These are phyloP conservation scores for Lasiosphaeria miniovina DNA, from an alignment of 495 filamentous ascomycete genomes.

Conservation along the genomic window DNA sequence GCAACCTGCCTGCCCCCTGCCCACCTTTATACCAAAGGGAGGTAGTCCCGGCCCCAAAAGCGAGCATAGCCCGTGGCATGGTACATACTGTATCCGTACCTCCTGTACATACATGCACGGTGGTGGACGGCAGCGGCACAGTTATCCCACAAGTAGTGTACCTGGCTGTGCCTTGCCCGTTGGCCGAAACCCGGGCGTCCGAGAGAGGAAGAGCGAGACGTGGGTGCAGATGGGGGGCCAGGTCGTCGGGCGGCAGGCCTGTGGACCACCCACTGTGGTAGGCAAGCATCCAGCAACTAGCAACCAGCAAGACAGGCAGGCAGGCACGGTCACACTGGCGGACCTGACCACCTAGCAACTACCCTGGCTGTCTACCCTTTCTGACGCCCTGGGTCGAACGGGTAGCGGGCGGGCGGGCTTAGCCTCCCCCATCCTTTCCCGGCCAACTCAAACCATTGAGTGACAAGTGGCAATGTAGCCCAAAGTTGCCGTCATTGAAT, in stretches of 20 bases:
- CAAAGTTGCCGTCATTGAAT: conserved; percentile 34
- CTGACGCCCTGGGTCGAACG: conserved; percentile 22
- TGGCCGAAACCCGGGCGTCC: conserved; percentile 20
- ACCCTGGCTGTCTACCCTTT: not conserved
- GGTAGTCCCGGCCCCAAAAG: not conserved
- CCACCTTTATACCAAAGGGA: not conserved
- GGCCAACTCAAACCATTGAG: conserved; percentile 33
- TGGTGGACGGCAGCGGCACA: not conserved
- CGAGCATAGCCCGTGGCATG: not conserved
- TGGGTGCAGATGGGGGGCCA: not conserved
- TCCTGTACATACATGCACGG: no score
- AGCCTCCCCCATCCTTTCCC: conserved; percentile 26
- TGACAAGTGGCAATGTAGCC: conserved; percentile 42
- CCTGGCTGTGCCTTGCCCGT: conserved; percentile 1
- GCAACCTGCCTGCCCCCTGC: no score
- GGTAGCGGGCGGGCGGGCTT: conserved; percentile 32
- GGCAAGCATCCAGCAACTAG: conserved; percentile 10
- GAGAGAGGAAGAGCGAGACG: conserved; percentile 9
- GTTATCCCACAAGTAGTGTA: conserved; percentile 2
- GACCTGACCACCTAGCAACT: not conserved
- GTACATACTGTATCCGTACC: no score
- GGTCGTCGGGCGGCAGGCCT: not conserved
- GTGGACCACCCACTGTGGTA: conserved; percentile 13
- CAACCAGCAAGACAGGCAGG: conserved; percentile 15
- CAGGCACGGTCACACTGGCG: conserved; percentile 26